These are phyloP conservation scores for Yamadazyma kitorensis DNA, from an alignment of 805 yeast species.

Conservation along the genomic window DNA sequence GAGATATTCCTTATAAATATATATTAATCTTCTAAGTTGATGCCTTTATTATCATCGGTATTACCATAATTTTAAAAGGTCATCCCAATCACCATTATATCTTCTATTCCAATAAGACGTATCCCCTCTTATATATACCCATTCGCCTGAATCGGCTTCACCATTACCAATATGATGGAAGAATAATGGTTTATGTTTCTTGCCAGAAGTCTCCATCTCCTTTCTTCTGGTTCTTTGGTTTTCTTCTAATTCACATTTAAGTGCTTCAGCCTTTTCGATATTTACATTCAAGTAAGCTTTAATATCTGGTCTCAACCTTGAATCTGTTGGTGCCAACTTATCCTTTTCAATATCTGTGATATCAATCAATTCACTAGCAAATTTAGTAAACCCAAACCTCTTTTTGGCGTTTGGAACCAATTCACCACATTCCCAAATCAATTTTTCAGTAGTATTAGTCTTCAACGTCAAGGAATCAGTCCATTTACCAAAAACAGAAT, in stretches of 20 bases:
- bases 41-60: too few species aligned
- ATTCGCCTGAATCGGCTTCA: conserved; percentile 41
- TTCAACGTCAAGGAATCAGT: conserved; percentile 58
- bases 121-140: conserved; percentile 57
- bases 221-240: conserved; percentile 76
- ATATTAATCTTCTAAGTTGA: not conserved
- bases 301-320: conserved; percentile 87
- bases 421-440: conserved; percentile 70
- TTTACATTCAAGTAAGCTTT: conserved; percentile 66
- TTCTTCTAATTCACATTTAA: conserved; percentile 72
- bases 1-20: not conserved
- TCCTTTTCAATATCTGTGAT: conserved; percentile 68
- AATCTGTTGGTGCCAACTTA: conserved; percentile 77
- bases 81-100: conserved; percentile 58
- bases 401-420: conserved; percentile 55
- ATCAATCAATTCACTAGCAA: conserved; percentile 78
- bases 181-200: conserved; percentile 55
- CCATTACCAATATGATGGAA: conserved; percentile 47
- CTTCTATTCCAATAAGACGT: conserved; percentile 80
- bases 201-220: conserved; percentile 44
- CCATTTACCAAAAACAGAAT: conserved; percentile 77
- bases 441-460: conserved; percentile 37
- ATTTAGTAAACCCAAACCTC: conserved; percentile 84
- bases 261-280: conserved; percentile 65
- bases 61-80: conserved; percentile 55